Percentiles rank a stretch among this genome's conserved stretches.
Evolutionary conservation across 331 rosid species (phyloP).

Genomic region (Phaseolus coccineus): DNA sequence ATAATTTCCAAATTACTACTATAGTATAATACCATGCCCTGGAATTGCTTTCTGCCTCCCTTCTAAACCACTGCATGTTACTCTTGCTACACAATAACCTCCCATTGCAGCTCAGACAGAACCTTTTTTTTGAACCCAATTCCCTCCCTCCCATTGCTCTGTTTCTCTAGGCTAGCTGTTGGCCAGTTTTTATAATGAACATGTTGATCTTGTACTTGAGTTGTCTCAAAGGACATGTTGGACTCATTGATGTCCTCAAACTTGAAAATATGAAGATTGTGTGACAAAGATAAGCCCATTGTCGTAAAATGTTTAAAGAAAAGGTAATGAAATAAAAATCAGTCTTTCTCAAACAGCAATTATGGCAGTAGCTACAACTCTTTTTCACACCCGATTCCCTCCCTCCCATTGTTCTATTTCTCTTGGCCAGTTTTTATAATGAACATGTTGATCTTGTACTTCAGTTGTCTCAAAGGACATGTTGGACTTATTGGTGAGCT

Average conservation of each 20-base stretch:
- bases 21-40: not conserved
- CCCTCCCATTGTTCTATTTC: too few species aligned
- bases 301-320: too few species aligned
- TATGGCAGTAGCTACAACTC: too few species aligned
- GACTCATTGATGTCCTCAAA: slow-evolving; percentile 6
- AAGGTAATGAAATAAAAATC: too few species aligned
- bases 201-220: not conserved
- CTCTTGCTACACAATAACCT: slow-evolving; percentile 4
- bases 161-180: not conserved
- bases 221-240: slow-evolving; percentile 7
- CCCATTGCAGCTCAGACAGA: not conserved
- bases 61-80: slow-evolving; percentile 10
- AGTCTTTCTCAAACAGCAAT: too few species aligned
- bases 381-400: not conserved
- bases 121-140: not conserved
- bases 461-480: too few species aligned
- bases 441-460: too few species aligned
- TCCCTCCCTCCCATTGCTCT: not conserved
- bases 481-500: too few species aligned
- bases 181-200: not conserved
- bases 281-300: not conserved
- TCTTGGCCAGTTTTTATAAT: too few species aligned
- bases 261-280: not conserved
- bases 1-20: slow-evolving; percentile 12
- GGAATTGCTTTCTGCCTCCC: slow-evolving; percentile 12